Percentiles rank a stretch among this genome's conserved stretches.
Conservation (phyloP, 768 basidiomycete genomes). For the Xanthoconium stramineum region DNA sequence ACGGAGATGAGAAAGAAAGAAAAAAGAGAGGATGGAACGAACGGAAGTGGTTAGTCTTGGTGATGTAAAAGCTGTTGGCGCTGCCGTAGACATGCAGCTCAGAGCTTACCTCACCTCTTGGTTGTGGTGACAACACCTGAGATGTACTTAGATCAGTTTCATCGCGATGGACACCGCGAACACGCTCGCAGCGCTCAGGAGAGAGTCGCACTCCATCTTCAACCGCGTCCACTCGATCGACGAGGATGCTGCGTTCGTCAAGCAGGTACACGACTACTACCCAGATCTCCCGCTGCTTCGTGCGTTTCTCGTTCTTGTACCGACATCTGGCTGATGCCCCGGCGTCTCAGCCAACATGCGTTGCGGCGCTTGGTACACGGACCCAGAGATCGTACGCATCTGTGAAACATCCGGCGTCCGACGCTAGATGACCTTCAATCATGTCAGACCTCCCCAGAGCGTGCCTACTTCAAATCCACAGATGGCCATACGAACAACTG, state of each 20-base stretch:
- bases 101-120: too few relatives aligned
- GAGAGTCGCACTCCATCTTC: conserved; percentile 73
- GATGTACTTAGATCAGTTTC: too few relatives aligned
- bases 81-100: too few relatives aligned
- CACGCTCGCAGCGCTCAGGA: conserved; percentile 52
- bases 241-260: conserved; percentile 73
- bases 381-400: conserved; percentile 56
- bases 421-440: not conserved
- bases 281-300: conserved; percentile 55
- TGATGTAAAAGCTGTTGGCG: too few relatives aligned
- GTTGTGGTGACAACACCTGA: too few relatives aligned
- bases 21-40: conserved; percentile 13
- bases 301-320: conserved; percentile 26
- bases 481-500: conserved; percentile 86
- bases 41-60: conserved; percentile 5
- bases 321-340: not conserved
- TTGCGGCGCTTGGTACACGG: conserved; percentile 92
- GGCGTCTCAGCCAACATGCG: conserved; percentile 72
- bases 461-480: conserved; percentile 88
- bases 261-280: conserved; percentile 47
- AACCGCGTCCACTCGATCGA: conserved; percentile 86
- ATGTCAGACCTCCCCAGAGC: conserved; percentile 12
- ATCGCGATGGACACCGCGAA: conserved; percentile 8
- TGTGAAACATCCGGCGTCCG: not conserved
- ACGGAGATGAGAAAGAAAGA: conserved; percentile 3